Percentiles rank a stretch among this genome's conserved stretches.
Conservation (phyloP, 2,329 filamentous ascomycete species). For the Torrubiella hemipterigena region DNA sequence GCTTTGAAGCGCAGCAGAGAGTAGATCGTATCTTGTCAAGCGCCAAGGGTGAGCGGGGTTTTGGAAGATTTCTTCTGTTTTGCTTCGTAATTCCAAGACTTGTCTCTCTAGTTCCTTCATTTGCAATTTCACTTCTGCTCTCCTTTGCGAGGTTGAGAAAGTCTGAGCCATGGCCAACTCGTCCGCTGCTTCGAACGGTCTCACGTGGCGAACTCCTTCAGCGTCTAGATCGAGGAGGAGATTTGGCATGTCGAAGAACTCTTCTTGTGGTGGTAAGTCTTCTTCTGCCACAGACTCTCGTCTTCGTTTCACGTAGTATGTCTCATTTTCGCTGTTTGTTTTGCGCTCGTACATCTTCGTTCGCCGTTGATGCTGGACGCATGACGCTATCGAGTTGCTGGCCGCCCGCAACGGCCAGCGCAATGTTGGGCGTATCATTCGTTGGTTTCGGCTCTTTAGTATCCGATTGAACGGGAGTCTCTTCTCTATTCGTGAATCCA, state of each 20-base stretch:
- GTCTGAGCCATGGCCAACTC: conserved; percentile 17
- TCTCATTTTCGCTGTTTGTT: conserved; percentile 9
- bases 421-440: conserved; percentile 3
- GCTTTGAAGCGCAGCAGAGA: conserved; percentile 24
- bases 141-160: conserved; percentile 16
- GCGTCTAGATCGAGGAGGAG: conserved; percentile 41
- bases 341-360: conserved; percentile 6
- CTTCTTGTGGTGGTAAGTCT: conserved; percentile 6
- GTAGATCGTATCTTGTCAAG: conserved; percentile 29
- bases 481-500: too few relatives aligned
- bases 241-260: conserved; percentile 27
- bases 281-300: conserved; percentile 3
- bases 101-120: conserved; percentile 18
- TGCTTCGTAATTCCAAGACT: conserved; percentile 14
- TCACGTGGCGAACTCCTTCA: conserved; percentile 29
- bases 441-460: too few relatives aligned
- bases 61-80: conserved; percentile 12
- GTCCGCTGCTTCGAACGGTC: conserved; percentile 23
- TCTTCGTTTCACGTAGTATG: conserved; percentile 16
- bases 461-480: too few relatives aligned
- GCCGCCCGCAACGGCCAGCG: conserved; percentile 3
- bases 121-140: conserved; percentile 12
- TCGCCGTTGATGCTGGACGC: conserved; percentile 4
- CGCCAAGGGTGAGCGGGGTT: conserved; percentile 20
- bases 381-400: conserved; percentile 4